Evolutionary conservation across 768 basidiomycete genomes (phyloP).

Genomic region (Leucocoprinus sp.): DNA sequence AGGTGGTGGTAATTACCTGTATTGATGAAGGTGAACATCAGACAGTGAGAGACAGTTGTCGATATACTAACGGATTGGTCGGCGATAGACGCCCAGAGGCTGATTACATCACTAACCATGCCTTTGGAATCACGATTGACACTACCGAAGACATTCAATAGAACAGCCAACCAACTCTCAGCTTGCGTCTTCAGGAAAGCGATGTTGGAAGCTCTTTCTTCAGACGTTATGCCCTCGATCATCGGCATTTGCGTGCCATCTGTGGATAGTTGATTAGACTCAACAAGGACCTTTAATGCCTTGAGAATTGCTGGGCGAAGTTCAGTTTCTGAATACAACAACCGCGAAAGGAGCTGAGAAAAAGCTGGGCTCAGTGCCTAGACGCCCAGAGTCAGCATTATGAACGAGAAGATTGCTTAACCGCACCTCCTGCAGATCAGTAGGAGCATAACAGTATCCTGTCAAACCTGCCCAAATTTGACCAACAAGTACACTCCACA

Average conservation of each 20-base stretch:
- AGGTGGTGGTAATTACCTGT: constrained; percentile 34
- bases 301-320: constrained; percentile 78
- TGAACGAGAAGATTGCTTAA: not conserved
- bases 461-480: constrained; percentile 91
- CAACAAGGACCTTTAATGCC: constrained; percentile 74
- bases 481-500: constrained; percentile 89
- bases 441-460: constrained; percentile 80
- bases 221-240: constrained; percentile 42
- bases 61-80: constrained; percentile 45
- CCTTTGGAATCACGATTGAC: constrained; percentile 68
- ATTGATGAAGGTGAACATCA: not conserved
- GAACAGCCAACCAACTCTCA: constrained; percentile 89
- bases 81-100: constrained; percentile 78
- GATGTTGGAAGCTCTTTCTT: constrained; percentile 60
- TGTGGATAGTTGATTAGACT: constrained; percentile 48
- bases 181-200: constrained; percentile 66
- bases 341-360: constrained; percentile 83
- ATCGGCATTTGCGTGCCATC: constrained; percentile 14
- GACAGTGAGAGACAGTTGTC: not conserved
- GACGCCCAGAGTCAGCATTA: constrained; percentile 6
- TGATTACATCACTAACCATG: constrained; percentile 82
- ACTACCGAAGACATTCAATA: constrained; percentile 94
- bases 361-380: constrained; percentile 73
- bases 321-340: constrained; percentile 84
- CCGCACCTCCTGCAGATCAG: constrained; percentile 64